A percentile compares a stretch with the other conserved stretches of the same genome.
phyloP scores from a whole-genome alignment of 306 rosid genomes.

The Datisca glomerata region DNA sequence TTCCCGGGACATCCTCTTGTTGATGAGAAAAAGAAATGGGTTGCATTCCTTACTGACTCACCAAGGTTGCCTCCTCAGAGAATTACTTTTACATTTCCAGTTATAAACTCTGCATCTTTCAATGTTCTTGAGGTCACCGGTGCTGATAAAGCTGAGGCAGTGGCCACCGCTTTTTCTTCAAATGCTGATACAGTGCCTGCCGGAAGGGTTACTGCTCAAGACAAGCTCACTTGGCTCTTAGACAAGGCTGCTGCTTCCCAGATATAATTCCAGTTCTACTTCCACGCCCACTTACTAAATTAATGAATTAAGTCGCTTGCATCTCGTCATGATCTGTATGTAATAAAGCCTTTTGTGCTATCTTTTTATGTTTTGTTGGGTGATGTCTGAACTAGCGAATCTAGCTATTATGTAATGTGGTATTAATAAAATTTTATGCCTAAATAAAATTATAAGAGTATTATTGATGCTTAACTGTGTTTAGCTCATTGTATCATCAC shows the following conservation, averaged over 20 bases:
- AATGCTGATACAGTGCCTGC: constrained; percentile 56
- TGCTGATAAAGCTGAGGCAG: constrained; percentile 50
- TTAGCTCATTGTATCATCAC: too few relatives aligned
- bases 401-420: too few relatives aligned
- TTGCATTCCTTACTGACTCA: constrained; percentile 62
- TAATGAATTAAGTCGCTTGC: too few relatives aligned
- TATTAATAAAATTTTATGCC: too few relatives aligned
- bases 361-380: too few relatives aligned
- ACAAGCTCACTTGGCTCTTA: constrained; percentile 69
- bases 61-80: constrained; percentile 93
- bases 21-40: constrained; percentile 73
- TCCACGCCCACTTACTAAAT: too few relatives aligned
- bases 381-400: too few relatives aligned
- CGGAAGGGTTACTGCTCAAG: constrained; percentile 60
- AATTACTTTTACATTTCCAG: constrained; percentile 81
- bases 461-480: too few relatives aligned
- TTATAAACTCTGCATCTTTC: constrained; percentile 64
- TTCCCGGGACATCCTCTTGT: constrained; percentile 89
- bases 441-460: too few relatives aligned
- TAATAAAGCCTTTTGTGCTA: too few relatives aligned
- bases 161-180: constrained; percentile 38
- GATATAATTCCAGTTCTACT: too few relatives aligned
- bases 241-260: constrained; percentile 77
- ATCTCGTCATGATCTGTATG: too few relatives aligned
- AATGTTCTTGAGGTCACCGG: constrained; percentile 67